Conservation (phyloP, 352 stramenopile genomes). For the Phytophthora europaea region DNA sequence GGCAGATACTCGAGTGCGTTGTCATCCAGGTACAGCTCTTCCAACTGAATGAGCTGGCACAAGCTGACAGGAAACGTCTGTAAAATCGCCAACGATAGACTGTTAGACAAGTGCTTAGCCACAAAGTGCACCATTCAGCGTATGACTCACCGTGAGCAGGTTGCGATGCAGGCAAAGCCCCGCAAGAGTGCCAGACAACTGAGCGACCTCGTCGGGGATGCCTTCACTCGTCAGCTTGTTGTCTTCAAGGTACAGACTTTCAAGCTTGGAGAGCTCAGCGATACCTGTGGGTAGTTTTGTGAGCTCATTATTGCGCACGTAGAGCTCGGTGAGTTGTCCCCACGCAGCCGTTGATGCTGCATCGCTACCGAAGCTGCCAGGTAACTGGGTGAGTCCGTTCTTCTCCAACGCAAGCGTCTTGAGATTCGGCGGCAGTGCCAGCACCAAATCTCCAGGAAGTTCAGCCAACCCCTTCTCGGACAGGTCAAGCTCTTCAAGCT, state of each 20-base stretch:
- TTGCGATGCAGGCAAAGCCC: constrained; percentile 89
- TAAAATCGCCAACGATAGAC: background rate
- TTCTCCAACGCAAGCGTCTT: constrained; percentile 87
- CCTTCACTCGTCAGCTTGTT: constrained; percentile 76
- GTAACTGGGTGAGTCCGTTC: constrained; percentile 66
- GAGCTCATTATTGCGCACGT: constrained; percentile 85
- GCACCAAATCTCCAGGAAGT: constrained; percentile 65
- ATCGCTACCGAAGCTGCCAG: constrained; percentile 53
- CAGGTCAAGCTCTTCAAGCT: constrained; percentile 85
- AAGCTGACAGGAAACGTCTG: constrained; percentile 73
- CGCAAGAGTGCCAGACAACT: constrained; percentile 54
- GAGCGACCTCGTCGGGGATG: constrained; percentile 63
- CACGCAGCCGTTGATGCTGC: constrained; percentile 34
- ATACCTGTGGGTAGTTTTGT: constrained; percentile 60
- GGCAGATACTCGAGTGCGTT: constrained; percentile 75
- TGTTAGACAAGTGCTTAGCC: background rate
- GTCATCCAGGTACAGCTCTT: constrained; percentile 90
- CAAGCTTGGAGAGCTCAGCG: constrained; percentile 64
- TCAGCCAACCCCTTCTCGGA: constrained; percentile 79
- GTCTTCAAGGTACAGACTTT: constrained; percentile 90
- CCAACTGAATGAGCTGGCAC: constrained; percentile 69
- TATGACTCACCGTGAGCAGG: constrained; percentile 56
- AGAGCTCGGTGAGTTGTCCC: constrained; percentile 81
- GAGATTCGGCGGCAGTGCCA: constrained; percentile 63
- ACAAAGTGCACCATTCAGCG: background rate